A percentile compares a stretch with the other conserved stretches of the same genome.
These are phyloP conservation scores for Cryptosporidium meleagridis DNA, from an alignment of 169 alveolate species.

Conservation along the genomic window DNA sequence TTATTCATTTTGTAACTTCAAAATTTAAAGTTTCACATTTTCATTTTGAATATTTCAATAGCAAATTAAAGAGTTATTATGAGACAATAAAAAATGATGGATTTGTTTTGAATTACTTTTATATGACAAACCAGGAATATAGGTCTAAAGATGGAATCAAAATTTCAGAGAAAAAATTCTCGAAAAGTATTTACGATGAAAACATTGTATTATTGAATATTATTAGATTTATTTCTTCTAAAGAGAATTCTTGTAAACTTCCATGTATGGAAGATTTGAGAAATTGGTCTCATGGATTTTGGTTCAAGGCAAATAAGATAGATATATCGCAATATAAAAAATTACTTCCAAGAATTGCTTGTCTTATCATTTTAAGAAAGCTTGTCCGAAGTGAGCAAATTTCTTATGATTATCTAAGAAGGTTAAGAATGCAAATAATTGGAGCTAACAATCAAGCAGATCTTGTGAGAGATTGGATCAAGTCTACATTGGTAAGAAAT, in stretches of 20 bases:
- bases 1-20: slow-evolving; percentile 39
- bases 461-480: slow-evolving; percentile 68
- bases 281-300: slow-evolving; percentile 50
- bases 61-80: slow-evolving; percentile 27
- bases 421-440: slow-evolving; percentile 58
- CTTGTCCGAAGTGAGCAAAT: slow-evolving; percentile 7
- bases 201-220: slow-evolving; percentile 18
- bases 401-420: slow-evolving; percentile 51
- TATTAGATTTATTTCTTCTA: neutral
- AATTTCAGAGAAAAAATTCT: slow-evolving; percentile 15
- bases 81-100: slow-evolving; percentile 12
- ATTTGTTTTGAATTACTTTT: slow-evolving; percentile 19
- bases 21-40: slow-evolving; percentile 42
- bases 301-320: slow-evolving; percentile 39
- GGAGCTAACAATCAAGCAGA: slow-evolving; percentile 26
- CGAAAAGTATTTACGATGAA: slow-evolving; percentile 33
- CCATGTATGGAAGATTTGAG: slow-evolving; percentile 12
- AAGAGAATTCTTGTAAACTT: slow-evolving; percentile 15
- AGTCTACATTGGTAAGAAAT: neutral
- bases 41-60: slow-evolving; percentile 44
- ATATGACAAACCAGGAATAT: neutral
- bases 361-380: slow-evolving; percentile 33
- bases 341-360: slow-evolving; percentile 46
- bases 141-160: neutral
- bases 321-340: neutral